A percentile compares a stretch with the other conserved stretches of the same genome.
Conservation (phyloP, 352 stramenopile species). For the Globisporangium orthogonon region DNA sequence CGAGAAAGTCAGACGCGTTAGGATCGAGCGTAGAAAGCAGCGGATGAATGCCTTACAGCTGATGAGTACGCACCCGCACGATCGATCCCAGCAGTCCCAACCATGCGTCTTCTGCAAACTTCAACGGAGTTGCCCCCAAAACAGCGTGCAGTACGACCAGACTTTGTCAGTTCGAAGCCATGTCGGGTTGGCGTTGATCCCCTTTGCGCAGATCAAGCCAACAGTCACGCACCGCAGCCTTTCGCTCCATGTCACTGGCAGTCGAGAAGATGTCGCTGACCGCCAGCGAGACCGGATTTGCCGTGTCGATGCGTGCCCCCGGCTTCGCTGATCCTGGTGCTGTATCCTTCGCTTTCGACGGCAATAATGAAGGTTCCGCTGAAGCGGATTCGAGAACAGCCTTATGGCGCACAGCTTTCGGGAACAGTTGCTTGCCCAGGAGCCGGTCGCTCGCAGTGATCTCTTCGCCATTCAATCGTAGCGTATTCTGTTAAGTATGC, state of each 20-base stretch:
- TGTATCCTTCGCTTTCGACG: constrained; percentile 17
- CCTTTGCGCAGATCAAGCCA: neutral
- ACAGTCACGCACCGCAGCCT: constrained; percentile 25
- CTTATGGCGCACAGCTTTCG: constrained; percentile 17
- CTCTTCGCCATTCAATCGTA: constrained; percentile 55
- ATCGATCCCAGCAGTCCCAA: constrained; percentile 37
- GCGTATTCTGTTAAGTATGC: constrained; percentile 32
- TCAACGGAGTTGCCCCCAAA: neutral
- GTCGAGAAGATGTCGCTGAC: constrained; percentile 38
- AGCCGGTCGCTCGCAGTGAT: constrained; percentile 40
- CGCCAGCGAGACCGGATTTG: constrained; percentile 15
- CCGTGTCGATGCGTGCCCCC: neutral
- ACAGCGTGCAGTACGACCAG: constrained; percentile 5
- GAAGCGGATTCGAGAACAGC: constrained; percentile 1
- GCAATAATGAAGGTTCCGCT: constrained; percentile 1
- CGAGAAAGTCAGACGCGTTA: neutral
- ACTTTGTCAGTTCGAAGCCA: too few species aligned
- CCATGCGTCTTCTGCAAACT: constrained; percentile 60
- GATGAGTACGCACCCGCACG: constrained; percentile 31
- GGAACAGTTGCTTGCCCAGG: constrained; percentile 51
- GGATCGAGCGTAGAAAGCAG: neutral
- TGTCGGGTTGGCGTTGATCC: too few species aligned
- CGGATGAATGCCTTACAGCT: neutral
- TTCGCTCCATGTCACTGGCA: constrained; percentile 49
- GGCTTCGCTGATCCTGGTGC: neutral